Evolutionary conservation across 2,329 filamentous ascomycete species (phyloP).

Genomic region (Pseudogymnoascus sp.): DNA sequence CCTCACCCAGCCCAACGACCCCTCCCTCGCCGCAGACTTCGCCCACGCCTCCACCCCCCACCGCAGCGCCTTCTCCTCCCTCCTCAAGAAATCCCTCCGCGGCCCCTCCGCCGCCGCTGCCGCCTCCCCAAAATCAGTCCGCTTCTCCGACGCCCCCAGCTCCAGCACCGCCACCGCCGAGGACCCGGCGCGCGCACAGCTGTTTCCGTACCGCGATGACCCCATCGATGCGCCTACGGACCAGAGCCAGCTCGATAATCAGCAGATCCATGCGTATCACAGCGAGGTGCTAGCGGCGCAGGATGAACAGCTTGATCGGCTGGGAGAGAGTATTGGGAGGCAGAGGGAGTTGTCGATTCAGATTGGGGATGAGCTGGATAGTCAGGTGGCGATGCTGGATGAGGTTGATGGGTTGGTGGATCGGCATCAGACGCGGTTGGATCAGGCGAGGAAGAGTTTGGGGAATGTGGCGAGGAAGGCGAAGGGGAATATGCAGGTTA

Average conservation of each 20-base stretch:
- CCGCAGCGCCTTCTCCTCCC: conserved; percentile 38
- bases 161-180: conserved; percentile 34
- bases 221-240: conserved; percentile 35
- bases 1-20: conserved; percentile 30
- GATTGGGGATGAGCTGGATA: conserved; percentile 92
- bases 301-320: conserved; percentile 82
- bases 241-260: conserved; percentile 57
- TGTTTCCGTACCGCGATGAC: conserved; percentile 68
- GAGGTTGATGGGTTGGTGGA: conserved; percentile 81
- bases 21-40: conserved; percentile 59
- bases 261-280: conserved; percentile 84
- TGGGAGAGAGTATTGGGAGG: conserved; percentile 79
- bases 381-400: conserved; percentile 80
- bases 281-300: conserved; percentile 75
- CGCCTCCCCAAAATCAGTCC: conserved; percentile 62
- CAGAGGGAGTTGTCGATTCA: conserved; percentile 91
- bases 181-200: conserved; percentile 45
- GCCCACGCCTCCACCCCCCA: conserved; percentile 45
- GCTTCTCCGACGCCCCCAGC: conserved; percentile 65
- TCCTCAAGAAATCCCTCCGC: conserved; percentile 34
- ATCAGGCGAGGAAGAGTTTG: conserved; percentile 66
- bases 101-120: conserved; percentile 26
- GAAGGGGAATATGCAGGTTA: conserved; percentile 76
- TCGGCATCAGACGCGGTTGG: conserved; percentile 68
- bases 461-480: conserved; percentile 66